Evolutionary conservation across 306 rosid species (phyloP).

Genomic region (Herpetospermum pedunculosum): DNA sequence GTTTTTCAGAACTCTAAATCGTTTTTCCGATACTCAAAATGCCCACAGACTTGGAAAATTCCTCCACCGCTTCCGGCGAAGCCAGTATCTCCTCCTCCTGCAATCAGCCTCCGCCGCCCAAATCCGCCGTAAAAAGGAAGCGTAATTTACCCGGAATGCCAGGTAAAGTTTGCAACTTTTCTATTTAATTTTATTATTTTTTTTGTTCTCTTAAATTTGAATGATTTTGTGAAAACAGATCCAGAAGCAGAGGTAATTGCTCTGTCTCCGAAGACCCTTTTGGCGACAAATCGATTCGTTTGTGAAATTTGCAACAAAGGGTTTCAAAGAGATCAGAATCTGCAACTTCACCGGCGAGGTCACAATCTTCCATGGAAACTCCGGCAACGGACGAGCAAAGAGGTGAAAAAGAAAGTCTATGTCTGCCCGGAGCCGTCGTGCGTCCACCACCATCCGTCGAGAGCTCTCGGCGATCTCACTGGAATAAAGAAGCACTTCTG

Average conservation of each 20-base stretch:
- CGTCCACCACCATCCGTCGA: constrained; percentile 46
- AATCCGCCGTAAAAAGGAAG: constrained; percentile 31
- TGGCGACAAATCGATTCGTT: constrained; percentile 50
- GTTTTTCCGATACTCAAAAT: not conserved
- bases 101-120: constrained; percentile 29
- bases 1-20: not conserved
- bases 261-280: constrained; percentile 38
- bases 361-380: constrained; percentile 62
- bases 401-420: constrained; percentile 44
- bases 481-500: constrained; percentile 63
- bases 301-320: constrained; percentile 63
- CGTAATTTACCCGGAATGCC: constrained; percentile 63
- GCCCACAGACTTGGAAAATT: not conserved
- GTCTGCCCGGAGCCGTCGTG: constrained; percentile 50
- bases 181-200: not conserved
- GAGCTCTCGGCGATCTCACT: constrained; percentile 55
- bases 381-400: constrained; percentile 44
- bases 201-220: not conserved
- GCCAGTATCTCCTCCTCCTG: not conserved
- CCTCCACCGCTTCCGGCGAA: not conserved
- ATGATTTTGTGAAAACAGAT: constrained; percentile 24
- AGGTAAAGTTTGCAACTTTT: constrained; percentile 16
- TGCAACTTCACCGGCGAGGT: constrained; percentile 57
- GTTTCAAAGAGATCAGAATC: constrained; percentile 56
- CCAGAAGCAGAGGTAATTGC: constrained; percentile 63